Evolutionary conservation across 805 yeast species (phyloP).

Genomic region (Ogataea pini): DNA sequence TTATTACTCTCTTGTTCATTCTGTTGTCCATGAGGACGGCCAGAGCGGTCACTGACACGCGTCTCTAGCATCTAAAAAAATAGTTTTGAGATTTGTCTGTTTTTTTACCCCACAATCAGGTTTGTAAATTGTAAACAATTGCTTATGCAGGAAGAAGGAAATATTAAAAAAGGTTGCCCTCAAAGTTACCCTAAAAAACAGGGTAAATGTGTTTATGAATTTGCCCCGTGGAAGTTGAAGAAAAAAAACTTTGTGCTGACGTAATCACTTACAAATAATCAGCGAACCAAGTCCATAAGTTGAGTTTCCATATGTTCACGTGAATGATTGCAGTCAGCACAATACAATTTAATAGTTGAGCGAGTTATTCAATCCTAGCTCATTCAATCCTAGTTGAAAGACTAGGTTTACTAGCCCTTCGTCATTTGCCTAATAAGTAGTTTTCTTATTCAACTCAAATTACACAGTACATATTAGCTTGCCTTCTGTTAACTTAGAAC

Average conservation of each 20-base stretch:
- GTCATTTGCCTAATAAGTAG: conserved; percentile 2
- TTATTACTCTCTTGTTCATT: not conserved
- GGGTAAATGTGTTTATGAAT: conserved; percentile 14
- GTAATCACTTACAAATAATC: not conserved
- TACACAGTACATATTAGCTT: conserved; percentile 11
- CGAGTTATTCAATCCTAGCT: too few relatives aligned
- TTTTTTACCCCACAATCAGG: conserved; percentile 8
- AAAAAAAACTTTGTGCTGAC: conserved; percentile 1
- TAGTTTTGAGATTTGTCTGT: not conserved
- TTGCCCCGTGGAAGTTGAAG: conserved; percentile 8
- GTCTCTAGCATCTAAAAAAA: conserved; percentile 3
- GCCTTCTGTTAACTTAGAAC: conserved; percentile 61
- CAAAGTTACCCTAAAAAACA: conserved; percentile 25
- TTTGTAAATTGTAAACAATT: conserved; percentile 1
- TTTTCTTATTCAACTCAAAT: conserved; percentile 8
- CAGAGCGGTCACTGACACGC: conserved; percentile 3
- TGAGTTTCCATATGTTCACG: too few relatives aligned
- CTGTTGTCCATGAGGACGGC: conserved; percentile 6
- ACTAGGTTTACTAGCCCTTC: not conserved
- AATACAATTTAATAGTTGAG: too few relatives aligned
- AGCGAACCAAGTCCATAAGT: not conserved
- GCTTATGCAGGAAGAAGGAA: not conserved
- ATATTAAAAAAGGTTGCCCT: not conserved
- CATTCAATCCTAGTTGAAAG: too few relatives aligned
- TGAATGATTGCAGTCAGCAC: too few relatives aligned